A percentile compares a stretch with the other conserved stretches of the same genome.
Conservation (phyloP, 2,329 filamentous ascomycete species). For the Trichoderma sp. region DNA sequence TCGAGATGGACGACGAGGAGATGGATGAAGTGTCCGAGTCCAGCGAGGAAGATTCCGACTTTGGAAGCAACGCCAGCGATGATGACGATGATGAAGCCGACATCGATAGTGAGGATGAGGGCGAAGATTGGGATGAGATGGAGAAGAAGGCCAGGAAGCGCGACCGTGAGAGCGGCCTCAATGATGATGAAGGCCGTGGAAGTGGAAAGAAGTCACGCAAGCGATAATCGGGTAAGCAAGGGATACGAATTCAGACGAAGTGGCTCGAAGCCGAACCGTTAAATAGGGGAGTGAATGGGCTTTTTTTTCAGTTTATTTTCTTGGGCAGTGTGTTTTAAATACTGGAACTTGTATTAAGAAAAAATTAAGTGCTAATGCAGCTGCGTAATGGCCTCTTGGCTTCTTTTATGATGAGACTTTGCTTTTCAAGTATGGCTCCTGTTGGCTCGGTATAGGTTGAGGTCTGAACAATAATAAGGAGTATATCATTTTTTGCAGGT, state of each 20-base stretch:
- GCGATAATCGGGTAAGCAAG: slow-evolving; percentile 30
- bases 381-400: background rate
- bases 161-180: slow-evolving; percentile 61
- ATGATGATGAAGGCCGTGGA: slow-evolving; percentile 63
- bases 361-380: background rate
- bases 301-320: background rate
- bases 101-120: slow-evolving; percentile 68
- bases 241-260: background rate
- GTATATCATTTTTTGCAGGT: background rate
- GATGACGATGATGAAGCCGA: slow-evolving; percentile 78
- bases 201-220: slow-evolving; percentile 52
- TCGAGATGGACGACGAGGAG: slow-evolving; percentile 87
- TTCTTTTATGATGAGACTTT: background rate
- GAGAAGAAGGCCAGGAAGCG: slow-evolving; percentile 89
- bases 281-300: background rate
- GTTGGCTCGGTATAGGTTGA: background rate
- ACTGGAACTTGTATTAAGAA: slow-evolving; percentile 14
- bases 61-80: slow-evolving; percentile 83
- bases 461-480: background rate
- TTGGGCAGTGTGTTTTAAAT: slow-evolving; percentile 1
- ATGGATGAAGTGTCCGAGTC: slow-evolving; percentile 77
- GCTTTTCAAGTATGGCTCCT: background rate
- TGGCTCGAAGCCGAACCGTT: slow-evolving; percentile 2
- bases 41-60: slow-evolving; percentile 84
- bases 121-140: slow-evolving; percentile 92